A percentile compares a stretch with the other conserved stretches of the same genome.
phyloP scores from a whole-genome alignment of 106 monocot species.

The Phalaenopsis aphrodite region DNA sequence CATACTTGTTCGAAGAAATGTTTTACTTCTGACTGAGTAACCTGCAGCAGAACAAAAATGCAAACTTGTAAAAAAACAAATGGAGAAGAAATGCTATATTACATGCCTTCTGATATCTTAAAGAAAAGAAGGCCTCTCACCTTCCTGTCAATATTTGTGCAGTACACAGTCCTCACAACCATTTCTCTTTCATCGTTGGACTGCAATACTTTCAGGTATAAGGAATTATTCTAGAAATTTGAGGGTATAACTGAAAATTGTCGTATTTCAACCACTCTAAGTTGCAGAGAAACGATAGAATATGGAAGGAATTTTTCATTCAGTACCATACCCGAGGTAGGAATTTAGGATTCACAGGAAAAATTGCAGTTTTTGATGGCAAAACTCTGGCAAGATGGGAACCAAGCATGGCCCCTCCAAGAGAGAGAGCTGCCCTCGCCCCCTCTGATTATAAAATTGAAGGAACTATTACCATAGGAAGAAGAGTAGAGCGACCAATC shows the following conservation, averaged over 20 bases:
- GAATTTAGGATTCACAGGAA: slow-evolving; percentile 89
- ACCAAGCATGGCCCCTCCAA: slow-evolving; percentile 64
- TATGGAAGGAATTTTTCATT: background rate
- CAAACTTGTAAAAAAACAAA: no score
- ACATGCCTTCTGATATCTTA: no score
- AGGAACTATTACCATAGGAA: background rate
- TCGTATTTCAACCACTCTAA: background rate
- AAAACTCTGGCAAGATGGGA: slow-evolving; percentile 65
- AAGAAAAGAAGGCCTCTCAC: slow-evolving; percentile 6
- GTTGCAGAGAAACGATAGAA: background rate
- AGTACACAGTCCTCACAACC: slow-evolving; percentile 60
- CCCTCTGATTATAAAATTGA: slow-evolving; percentile 25
- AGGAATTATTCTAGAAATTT: background rate
- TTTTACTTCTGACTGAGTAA: slow-evolving; percentile 41
- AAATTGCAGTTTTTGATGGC: slow-evolving; percentile 88
- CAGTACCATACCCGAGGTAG: slow-evolving; percentile 54
- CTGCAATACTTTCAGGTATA: slow-evolving; percentile 22
- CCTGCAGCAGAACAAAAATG: slow-evolving; percentile 22
- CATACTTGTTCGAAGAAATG: slow-evolving; percentile 38
- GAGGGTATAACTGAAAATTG: background rate
- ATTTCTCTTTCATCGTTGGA: slow-evolving; percentile 54
- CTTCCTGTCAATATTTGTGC: slow-evolving; percentile 76
- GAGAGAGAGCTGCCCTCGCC: slow-evolving; percentile 64
- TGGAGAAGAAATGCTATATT: no score
- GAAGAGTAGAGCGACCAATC: background rate